Evolutionary conservation across 2,329 filamentous ascomycete species (phyloP), one percentile per base, ranked within the genome.

Genomic region (Colletotrichum lindemuthianum): DNA sequence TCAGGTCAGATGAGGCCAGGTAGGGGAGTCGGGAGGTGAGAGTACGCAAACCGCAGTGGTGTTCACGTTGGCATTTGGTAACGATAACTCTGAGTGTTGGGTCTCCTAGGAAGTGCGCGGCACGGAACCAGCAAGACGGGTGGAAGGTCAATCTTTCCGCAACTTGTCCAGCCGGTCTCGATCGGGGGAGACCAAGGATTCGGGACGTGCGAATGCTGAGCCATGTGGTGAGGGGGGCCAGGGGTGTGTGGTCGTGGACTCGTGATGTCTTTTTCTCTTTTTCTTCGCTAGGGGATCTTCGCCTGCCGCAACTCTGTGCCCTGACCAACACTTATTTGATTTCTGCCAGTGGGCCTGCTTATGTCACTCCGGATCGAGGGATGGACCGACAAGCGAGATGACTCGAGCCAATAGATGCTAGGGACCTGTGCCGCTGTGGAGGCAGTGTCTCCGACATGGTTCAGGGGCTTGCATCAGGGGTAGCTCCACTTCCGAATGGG

Each of bases 291-390:
- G 36, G n/a, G 37, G 43, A 58, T 40, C 24, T 41, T 16, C 49
- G 32, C n/a, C 44, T 55, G 57, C 60, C 57, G 57, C 57, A 64
- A 60, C 60, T 60, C 50, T 60, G 40, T 64, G 43, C 33, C 36
- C 59, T 36, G 60, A 40, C 50, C 39, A 60, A 9, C 39, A 24
- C 39, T 48, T 36, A 45, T 40, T 64, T 54, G 10, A 34, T 11
- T 12, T 32, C 32, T 13, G 41, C 3, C 13, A 13, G 41, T 43
- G 6, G 41, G 15, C 8, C 36, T 1, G 8, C 32, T 11, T 40
- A 39, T 39, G 11, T 39, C 39, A 40, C 15, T 6, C 3, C 13
- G 45, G 51, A 55, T n/a, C 7, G 37, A 10, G 24, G 12, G 24
- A 12, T 41, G 10, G 4, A 8, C 43, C 15, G 24, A 24, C 24